Percentiles rank a stretch among this genome's conserved stretches.
These are phyloP conservation scores for Sordaria brevicollis DNA, from an alignment of 495 filamentous ascomycete species.

Conservation along the genomic window DNA sequence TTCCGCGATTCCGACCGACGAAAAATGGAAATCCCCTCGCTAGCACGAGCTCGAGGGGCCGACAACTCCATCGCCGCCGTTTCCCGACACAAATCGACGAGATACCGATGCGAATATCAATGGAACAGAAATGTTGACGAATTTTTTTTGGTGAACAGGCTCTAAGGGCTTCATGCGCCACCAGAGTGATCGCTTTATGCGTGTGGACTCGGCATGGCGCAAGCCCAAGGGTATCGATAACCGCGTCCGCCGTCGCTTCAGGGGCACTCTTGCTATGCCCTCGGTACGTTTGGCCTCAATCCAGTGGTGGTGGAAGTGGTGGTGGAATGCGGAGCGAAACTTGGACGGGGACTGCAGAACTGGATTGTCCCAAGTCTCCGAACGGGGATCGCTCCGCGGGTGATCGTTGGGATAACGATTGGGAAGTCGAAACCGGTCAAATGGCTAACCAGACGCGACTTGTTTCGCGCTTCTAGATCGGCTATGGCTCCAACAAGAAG, in stretches of 20 bases:
- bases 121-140: slow-evolving; percentile 13
- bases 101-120: neutral
- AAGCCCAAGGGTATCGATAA: slow-evolving; percentile 98
- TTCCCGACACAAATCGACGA: neutral
- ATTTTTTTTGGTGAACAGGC: slow-evolving; percentile 40
- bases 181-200: slow-evolving; percentile 92
- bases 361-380: neutral
- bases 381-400: neutral
- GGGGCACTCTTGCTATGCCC: slow-evolving; percentile 92
- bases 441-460: slow-evolving; percentile 8
- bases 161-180: slow-evolving; percentile 89
- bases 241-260: slow-evolving; percentile 80
- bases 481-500: slow-evolving; percentile 97
- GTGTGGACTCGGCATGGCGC: slow-evolving; percentile 79
- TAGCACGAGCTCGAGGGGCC: neutral
- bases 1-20: slow-evolving; percentile 2
- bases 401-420: slow-evolving; percentile 1
- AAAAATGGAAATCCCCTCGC: slow-evolving; percentile 6
- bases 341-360: neutral
- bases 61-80: slow-evolving; percentile 1
- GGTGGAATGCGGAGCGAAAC: neutral
- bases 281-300: slow-evolving; percentile 57
- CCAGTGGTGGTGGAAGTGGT: neutral
- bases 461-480: slow-evolving; percentile 53
- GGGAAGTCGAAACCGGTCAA: neutral